Evolutionary conservation across 805 yeast genomes (phyloP).

Genomic region (Metschnikowia matae): DNA sequence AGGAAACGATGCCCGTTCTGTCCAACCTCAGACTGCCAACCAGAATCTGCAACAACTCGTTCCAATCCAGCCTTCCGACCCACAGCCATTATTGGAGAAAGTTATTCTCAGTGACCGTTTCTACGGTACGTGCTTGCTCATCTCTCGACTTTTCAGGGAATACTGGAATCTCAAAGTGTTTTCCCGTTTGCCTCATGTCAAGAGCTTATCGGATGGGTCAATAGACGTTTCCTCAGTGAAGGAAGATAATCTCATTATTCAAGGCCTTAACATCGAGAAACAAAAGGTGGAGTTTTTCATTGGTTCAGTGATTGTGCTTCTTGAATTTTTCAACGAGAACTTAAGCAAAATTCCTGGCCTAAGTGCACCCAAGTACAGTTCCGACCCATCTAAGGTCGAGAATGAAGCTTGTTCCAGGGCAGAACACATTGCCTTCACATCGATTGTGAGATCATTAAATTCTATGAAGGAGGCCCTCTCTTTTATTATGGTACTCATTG

Average conservation of each 20-base stretch:
- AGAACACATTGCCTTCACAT: conserved; percentile 82
- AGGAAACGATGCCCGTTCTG: conserved; percentile 47
- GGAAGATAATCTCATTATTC: conserved; percentile 42
- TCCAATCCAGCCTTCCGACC: conserved; percentile 19
- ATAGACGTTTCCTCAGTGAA: conserved; percentile 35
- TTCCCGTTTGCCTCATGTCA: conserved; percentile 40
- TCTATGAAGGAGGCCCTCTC: conserved; percentile 88
- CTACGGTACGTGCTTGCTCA: conserved; percentile 76
- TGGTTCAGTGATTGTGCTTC: conserved; percentile 64
- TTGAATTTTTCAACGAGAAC: conserved; percentile 66
- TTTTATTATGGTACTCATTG: conserved; percentile 74
- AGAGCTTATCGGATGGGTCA: conserved; percentile 32
- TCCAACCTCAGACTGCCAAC: conserved; percentile 17
- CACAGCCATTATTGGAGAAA: conserved; percentile 52
- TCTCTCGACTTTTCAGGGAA: conserved; percentile 73
- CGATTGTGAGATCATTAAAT: conserved; percentile 68
- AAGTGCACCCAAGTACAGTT: conserved; percentile 51
- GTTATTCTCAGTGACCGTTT: conserved; percentile 90
- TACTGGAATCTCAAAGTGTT: conserved; percentile 78
- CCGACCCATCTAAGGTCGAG: conserved; percentile 46
- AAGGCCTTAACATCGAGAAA: conserved; percentile 44
- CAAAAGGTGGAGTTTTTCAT: conserved; percentile 61
- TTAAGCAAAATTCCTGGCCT: conserved; percentile 59
- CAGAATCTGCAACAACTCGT: conserved; percentile 16
- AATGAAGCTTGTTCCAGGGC: conserved; percentile 77